These are phyloP conservation scores for Paspalum vaginatum DNA, from an alignment of 176 grass and related monocot genomes.

Conservation along the genomic window DNA sequence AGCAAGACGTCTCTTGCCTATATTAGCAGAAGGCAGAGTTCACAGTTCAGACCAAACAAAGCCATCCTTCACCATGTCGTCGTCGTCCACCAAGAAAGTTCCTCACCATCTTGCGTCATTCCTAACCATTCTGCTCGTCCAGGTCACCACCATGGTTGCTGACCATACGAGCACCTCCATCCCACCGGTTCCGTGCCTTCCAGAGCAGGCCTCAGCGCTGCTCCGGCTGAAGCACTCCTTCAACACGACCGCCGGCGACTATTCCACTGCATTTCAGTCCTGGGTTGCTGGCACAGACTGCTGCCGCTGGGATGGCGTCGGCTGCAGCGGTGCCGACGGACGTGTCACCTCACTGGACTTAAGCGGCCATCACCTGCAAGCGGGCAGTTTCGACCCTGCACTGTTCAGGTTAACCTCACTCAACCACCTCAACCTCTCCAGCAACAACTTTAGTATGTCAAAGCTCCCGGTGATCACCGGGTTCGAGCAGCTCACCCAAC, in stretches of 20 bases:
- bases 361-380: not conserved
- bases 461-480: conserved; percentile 28
- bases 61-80: too few species aligned
- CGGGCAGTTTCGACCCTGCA: not conserved
- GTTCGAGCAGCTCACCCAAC: conserved; percentile 47
- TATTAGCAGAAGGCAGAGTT: too few species aligned
- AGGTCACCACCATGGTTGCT: too few species aligned
- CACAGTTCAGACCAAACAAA: too few species aligned
- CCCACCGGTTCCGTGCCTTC: not conserved
- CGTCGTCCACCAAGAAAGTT: too few species aligned
- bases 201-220: conserved; percentile 30
- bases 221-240: conserved; percentile 37
- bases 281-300: conserved; percentile 47
- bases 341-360: conserved; percentile 35
- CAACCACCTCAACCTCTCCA: conserved; percentile 31
- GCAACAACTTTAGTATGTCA: conserved; percentile 41
- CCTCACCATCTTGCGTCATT: too few species aligned
- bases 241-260: not conserved
- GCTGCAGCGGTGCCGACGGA: conserved; percentile 19
- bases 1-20: too few species aligned
- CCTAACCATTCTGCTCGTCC: too few species aligned
- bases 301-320: conserved; percentile 47
- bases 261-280: conserved; percentile 6
- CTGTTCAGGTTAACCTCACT: conserved; percentile 35
- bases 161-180: too few species aligned